Percentiles rank a stretch among this genome's conserved stretches.
Conservation (phyloP, 2,329 filamentous ascomycete genomes). For the Byssochlamys sp. region DNA sequence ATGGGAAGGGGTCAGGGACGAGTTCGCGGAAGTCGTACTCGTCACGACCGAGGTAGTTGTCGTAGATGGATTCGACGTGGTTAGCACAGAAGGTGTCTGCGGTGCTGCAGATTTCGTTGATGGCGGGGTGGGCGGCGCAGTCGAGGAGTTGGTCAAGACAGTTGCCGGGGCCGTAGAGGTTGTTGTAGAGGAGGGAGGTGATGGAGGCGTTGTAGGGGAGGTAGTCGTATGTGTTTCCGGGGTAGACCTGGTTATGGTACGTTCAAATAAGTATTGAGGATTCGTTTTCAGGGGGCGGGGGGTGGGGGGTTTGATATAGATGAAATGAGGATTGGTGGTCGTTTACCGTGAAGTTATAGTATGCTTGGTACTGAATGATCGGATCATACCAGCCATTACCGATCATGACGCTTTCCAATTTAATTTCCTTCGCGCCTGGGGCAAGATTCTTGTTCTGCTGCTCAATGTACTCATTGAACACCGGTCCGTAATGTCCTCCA, state of each 20-base stretch:
- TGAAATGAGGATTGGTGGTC: background rate
- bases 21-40: conserved; percentile 40
- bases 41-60: conserved; percentile 45
- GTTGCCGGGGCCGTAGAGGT: conserved; percentile 51
- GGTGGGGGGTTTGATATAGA: background rate
- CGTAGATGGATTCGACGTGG: conserved; percentile 46
- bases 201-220: conserved; percentile 34
- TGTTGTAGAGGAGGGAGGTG: conserved; percentile 47
- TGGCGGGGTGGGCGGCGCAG: conserved; percentile 42
- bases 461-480: conserved; percentile 34
- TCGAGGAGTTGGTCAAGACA: conserved; percentile 49
- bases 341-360: conserved; percentile 26
- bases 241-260: conserved; percentile 12
- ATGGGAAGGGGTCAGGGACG: conserved; percentile 17
- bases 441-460: background rate
- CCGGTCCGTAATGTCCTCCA: conserved; percentile 50
- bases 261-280: background rate
- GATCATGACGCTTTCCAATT: conserved; percentile 24
- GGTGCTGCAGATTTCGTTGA: conserved; percentile 42
- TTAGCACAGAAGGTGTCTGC: conserved; percentile 49
- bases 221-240: conserved; percentile 29
- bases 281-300: background rate
- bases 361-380: conserved; percentile 29
- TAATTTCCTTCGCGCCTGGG: conserved; percentile 9
- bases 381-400: conserved; percentile 34